Evolutionary conservation across 164 flowering plant genomes (phyloP), one percentile per base, ranked within the genome.

Genomic region (Protea cynaroides): DNA sequence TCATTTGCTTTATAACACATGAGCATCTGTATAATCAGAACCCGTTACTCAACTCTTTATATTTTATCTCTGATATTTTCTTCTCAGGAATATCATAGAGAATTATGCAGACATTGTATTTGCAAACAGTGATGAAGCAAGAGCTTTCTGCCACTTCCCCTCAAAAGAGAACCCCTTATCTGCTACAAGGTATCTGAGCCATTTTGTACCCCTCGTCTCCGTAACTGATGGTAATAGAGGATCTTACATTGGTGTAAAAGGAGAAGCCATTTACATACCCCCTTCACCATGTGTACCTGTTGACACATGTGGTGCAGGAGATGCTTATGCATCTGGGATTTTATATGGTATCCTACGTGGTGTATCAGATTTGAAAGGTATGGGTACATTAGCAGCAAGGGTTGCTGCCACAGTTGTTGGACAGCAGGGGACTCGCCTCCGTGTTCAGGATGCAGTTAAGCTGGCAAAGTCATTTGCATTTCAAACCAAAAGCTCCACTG

Each of bases 231-330:
- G 98, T 5, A 82, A 74, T 5, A 78, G 67, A 67, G 97, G 98
- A 18, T 90, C 98, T 12, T 89, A 89, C 76, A 82, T 94, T 43
- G 97, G 97, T 10, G 82, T 89, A 11, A 89, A 86, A 78, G 98
- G 96, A 50, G 96, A 94, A 82, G 95, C 89, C 40, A 69, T 85
- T 11, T 91, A 87, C 55, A 83, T 94, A 65, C 91, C 97, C 51
- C 93, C 97, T 49, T 75, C 86, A 13, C 87, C 86, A 1, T 94
- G 96, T 58, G 76, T 79, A 11, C 95, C 96, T 0, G 79, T 87
- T 10, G 98, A 94, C 72, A 94, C 97, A 24, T 90, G 96, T 71
- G 98, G 98, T 7, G 98, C 98, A 21, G 98, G 98, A 3, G 98
- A 94, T 77, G 96, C 97, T 22, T 94, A 94, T 67, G 98, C 98